Evolutionary conservation across 805 yeast species (phyloP).

Genomic region (Ogataea naganishii): DNA sequence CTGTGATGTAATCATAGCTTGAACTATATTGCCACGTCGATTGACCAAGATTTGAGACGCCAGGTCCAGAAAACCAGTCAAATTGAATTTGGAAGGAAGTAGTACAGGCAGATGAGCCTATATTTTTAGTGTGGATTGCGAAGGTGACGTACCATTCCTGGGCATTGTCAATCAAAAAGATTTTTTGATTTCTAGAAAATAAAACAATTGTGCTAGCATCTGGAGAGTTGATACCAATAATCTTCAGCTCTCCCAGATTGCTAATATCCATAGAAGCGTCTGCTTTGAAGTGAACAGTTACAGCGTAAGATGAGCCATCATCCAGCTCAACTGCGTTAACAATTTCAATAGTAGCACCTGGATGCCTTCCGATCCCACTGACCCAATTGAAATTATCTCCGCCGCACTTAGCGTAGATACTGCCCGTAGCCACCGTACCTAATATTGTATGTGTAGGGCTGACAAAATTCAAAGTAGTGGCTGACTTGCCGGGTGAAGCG

Average conservation of each 20-base stretch:
- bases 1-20: conserved; percentile 17
- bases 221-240: conserved; percentile 21
- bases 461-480: too few relatives aligned
- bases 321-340: conserved; percentile 7
- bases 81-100: conserved; percentile 22
- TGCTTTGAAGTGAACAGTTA: conserved; percentile 10
- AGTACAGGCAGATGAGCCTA: conserved; percentile 11
- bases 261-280: conserved; percentile 7
- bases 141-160: conserved; percentile 20
- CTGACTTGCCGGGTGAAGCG: too few relatives aligned
- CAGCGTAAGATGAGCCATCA: conserved; percentile 6
- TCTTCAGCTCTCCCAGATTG: conserved; percentile 17
- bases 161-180: conserved; percentile 13
- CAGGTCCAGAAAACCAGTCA: conserved; percentile 21
- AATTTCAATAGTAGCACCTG: conserved; percentile 9
- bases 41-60: conserved; percentile 5
- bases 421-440: conserved; percentile 1
- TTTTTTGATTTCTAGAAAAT: conserved; percentile 15
- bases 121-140: conserved; percentile 13
- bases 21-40: conserved; percentile 8
- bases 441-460: conserved; percentile 3
- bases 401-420: conserved; percentile 7
- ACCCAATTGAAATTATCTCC: conserved; percentile 9
- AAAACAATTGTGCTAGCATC: conserved; percentile 13
- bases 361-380: conserved; percentile 8